phyloP scores from a whole-genome alignment of 2,329 filamentous ascomycete species.

The Aphanocladium album region DNA sequence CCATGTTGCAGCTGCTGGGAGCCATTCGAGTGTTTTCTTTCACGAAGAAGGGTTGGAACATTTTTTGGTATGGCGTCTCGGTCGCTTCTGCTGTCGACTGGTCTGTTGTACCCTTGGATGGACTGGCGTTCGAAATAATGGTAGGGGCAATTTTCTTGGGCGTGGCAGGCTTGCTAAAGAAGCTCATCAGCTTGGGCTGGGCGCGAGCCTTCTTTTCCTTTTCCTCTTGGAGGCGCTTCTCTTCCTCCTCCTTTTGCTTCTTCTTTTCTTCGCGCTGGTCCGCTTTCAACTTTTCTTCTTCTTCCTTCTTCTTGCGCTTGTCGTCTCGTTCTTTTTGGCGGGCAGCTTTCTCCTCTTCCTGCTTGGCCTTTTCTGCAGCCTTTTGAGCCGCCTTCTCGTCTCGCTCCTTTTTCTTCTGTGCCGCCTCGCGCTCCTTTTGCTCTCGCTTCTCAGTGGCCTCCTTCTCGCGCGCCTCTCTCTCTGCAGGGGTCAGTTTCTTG shows the following conservation, averaged over 20 bases:
- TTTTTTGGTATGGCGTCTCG: conserved; percentile 56
- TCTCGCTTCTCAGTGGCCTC: conserved; percentile 32
- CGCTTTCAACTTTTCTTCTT: conserved; percentile 34
- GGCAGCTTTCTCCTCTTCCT: conserved; percentile 35
- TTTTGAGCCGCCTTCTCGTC: conserved; percentile 27
- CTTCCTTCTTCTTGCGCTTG: conserved; percentile 37
- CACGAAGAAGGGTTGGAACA: conserved; percentile 78
- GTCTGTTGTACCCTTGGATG: conserved; percentile 23
- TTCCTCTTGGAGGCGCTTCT: conserved; percentile 32
- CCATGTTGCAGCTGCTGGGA: conserved; percentile 50
- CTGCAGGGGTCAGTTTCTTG: conserved; percentile 38
- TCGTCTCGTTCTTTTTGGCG: conserved; percentile 34
- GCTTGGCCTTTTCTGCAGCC: conserved; percentile 33
- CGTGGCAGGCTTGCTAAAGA: conserved; percentile 41
- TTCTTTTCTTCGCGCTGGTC: conserved; percentile 43
- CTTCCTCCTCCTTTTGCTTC: conserved; percentile 46
- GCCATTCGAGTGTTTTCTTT: conserved; percentile 71
- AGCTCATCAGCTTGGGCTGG: conserved; percentile 42
- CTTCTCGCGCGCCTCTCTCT: conserved; percentile 34
- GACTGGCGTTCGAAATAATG: conserved; percentile 23
- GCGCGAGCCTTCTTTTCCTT: conserved; percentile 47
- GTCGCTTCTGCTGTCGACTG: conserved; percentile 11
- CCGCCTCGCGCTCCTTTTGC: conserved; percentile 29
- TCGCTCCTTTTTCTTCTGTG: conserved; percentile 28
- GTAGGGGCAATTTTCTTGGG: conserved; percentile 37